phyloP scores from a whole-genome alignment of 139 green algal species.

The Ettlia oleoabundans region DNA sequence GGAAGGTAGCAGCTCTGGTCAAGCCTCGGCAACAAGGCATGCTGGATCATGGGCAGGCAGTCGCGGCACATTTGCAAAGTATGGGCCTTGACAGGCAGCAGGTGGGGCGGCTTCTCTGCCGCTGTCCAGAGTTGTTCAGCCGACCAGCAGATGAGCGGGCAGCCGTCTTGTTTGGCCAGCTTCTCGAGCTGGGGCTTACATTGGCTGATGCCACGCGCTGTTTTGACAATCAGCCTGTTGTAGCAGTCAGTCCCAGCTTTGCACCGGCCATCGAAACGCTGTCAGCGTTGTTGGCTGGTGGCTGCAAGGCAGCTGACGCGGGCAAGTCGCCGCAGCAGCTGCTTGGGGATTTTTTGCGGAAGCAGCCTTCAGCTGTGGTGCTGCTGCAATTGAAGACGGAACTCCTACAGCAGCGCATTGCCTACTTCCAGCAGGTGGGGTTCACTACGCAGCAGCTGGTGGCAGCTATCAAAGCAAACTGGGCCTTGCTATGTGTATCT shows the following conservation, averaged over 20 bases:
- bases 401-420: not conserved
- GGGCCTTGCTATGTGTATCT: not conserved
- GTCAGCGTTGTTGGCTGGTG: not conserved
- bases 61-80: not conserved
- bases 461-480: not conserved
- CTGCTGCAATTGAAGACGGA: not conserved
- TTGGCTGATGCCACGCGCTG: not conserved
- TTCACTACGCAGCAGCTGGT: not conserved
- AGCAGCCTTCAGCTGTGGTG: not conserved
- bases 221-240: not conserved
- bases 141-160: not conserved
- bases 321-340: not conserved
- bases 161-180: conserved; percentile 6
- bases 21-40: not conserved
- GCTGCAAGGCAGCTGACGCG: not conserved
- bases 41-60: not conserved
- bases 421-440: not conserved
- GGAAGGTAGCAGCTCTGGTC: not conserved
- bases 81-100: not conserved
- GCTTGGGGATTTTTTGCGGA: not conserved
- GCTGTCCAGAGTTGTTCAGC: not conserved
- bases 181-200: not conserved
- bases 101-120: not conserved
- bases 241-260: not conserved
- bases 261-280: not conserved